Conservation (phyloP, 345 rosid genomes). For the Eucalyptus marginata region DNA sequence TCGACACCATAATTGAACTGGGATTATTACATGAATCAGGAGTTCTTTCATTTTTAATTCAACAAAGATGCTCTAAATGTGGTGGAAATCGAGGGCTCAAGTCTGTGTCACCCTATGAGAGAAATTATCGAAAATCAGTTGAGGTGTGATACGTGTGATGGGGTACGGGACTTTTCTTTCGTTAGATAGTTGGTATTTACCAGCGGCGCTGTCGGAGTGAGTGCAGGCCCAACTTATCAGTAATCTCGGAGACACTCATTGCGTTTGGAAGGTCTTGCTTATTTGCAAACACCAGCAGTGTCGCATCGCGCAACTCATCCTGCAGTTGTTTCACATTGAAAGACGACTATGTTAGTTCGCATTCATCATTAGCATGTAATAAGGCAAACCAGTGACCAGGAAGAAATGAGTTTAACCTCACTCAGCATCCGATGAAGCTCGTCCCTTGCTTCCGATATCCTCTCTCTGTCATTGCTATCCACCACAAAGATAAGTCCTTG, state of each 20-base stretch:
- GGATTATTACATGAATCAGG: not conserved
- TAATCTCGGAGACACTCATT: constrained; percentile 43
- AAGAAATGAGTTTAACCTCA: constrained; percentile 15
- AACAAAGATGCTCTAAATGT: not conserved
- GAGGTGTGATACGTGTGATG: not conserved
- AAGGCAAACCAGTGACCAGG: not conserved
- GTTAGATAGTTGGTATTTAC: constrained; percentile 1
- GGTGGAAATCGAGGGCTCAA: not conserved
- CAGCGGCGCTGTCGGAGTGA: constrained; percentile 55
- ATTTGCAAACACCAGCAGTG: constrained; percentile 54
- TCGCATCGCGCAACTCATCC: constrained; percentile 43
- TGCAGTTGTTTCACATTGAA: not conserved
- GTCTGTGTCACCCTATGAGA: not conserved
- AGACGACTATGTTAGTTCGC: too few relatives aligned
- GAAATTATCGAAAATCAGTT: not conserved
- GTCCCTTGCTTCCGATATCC: constrained; percentile 44
- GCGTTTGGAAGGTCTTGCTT: constrained; percentile 70
- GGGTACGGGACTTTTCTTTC: not conserved
- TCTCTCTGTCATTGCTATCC: constrained; percentile 54
- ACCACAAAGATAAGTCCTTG: constrained; percentile 61
- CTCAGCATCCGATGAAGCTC: constrained; percentile 57
- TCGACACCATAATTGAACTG: not conserved
- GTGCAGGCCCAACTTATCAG: constrained; percentile 56
- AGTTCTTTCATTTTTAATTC: not conserved
- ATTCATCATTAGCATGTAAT: not conserved